Percentiles rank a stretch among this genome's conserved stretches.
These are phyloP conservation scores for Cyberlindnera subsufficiens DNA, from an alignment of 805 yeast species.

Conservation along the genomic window DNA sequence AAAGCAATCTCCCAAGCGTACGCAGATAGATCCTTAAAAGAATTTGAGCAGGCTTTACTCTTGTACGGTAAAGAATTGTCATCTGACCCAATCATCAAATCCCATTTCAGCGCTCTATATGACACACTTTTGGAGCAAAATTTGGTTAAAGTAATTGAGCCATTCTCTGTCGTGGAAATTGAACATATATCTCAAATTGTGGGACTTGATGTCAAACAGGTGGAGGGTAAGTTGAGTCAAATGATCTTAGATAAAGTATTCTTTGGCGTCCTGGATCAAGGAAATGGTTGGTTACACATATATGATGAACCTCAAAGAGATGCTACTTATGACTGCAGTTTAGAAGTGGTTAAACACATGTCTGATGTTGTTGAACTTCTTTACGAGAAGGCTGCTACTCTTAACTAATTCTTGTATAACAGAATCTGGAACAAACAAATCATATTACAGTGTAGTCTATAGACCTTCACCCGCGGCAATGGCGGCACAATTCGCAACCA, in stretches of 20 bases:
- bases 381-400: conserved; percentile 86
- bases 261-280: conserved; percentile 95
- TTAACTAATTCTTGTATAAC: conserved; percentile 41
- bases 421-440: not conserved
- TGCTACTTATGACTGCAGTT: conserved; percentile 80
- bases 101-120: conserved; percentile 88
- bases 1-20: conserved; percentile 88
- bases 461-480: conserved; percentile 41
- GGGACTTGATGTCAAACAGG: conserved; percentile 80
- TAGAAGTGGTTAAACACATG: conserved; percentile 82
- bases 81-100: conserved; percentile 80
- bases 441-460: not conserved
- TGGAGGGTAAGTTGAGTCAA: conserved; percentile 91
- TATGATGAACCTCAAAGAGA: conserved; percentile 87
- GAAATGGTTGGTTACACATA: conserved; percentile 93
- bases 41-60: conserved; percentile 78
- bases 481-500: conserved; percentile 54
- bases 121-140: conserved; percentile 92
- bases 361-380: conserved; percentile 83
- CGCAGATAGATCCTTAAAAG: conserved; percentile 82
- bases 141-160: conserved; percentile 89
- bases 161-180: conserved; percentile 93
- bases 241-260: conserved; percentile 96
- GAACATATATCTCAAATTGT: conserved; percentile 81
- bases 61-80: conserved; percentile 70